Conservation (phyloP, 2,329 filamentous ascomycete genomes). For the Leptographium lundbergii region DNA sequence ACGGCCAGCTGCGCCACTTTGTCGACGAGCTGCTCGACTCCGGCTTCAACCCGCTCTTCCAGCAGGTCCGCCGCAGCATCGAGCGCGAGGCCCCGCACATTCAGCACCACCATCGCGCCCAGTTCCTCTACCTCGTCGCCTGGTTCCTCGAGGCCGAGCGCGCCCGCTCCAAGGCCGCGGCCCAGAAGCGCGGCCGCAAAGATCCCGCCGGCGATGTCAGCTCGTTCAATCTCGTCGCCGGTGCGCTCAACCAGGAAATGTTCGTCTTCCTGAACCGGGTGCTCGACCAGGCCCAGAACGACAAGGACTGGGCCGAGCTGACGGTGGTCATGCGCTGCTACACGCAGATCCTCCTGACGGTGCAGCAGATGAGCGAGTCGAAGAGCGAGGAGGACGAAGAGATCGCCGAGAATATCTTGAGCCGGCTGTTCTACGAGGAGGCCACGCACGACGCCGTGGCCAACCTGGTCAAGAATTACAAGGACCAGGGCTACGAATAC, state of each 20-base stretch:
- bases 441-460: conserved; percentile 81
- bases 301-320: conserved; percentile 78
- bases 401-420: conserved; percentile 94
- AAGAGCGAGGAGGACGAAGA: conserved; percentile 87
- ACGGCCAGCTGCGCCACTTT: conserved; percentile 64
- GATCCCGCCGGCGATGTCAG: conserved; percentile 42
- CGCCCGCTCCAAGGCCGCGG: conserved; percentile 40
- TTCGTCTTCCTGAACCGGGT: conserved; percentile 78
- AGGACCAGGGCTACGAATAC: conserved; percentile 87
- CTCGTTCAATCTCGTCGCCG: conserved; percentile 76
- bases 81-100: conserved; percentile 81
- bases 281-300: conserved; percentile 67
- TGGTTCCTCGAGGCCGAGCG: conserved; percentile 91
- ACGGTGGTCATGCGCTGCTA: conserved; percentile 87
- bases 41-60: conserved; percentile 85
- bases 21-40: conserved; percentile 91
- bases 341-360: conserved; percentile 82
- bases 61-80: conserved; percentile 74
- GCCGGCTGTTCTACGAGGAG: conserved; percentile 97
- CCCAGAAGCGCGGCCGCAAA: not conserved
- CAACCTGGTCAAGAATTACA: conserved; percentile 71
- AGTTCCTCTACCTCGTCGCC: conserved; percentile 83
- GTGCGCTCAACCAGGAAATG: conserved; percentile 86
- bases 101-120: conserved; percentile 60
- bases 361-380: conserved; percentile 83